Conservation (phyloP, 2,329 filamentous ascomycete species). For the Zarea fungicola region DNA sequence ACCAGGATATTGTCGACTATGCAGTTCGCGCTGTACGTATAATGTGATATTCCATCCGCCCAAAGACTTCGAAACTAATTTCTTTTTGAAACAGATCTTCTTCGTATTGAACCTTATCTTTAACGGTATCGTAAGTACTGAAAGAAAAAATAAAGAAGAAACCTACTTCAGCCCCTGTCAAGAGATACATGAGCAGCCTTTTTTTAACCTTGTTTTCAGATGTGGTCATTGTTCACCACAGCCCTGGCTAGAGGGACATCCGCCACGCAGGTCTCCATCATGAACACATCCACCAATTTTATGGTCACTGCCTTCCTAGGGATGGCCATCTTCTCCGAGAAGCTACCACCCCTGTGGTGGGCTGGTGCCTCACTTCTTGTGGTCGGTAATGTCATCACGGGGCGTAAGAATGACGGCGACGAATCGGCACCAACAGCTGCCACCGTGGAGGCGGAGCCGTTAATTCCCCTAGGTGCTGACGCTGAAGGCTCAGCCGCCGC, state of each 20-base stretch:
- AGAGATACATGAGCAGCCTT: too few species aligned
- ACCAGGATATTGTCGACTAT: constrained; percentile 42
- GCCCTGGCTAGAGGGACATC: constrained; percentile 69
- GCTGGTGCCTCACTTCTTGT: constrained; percentile 66
- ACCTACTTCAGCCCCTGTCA: too few species aligned
- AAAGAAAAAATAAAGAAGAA: too few species aligned
- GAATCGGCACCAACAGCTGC: constrained; percentile 13
- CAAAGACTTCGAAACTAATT: too few species aligned
- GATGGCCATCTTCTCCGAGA: constrained; percentile 64
- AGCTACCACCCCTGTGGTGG: constrained; percentile 71
- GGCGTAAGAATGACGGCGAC: constrained; percentile 55
- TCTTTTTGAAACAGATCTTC: constrained; percentile 53
- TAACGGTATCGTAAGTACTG: constrained; percentile 61
- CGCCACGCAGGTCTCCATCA: constrained; percentile 73
- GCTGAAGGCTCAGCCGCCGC: constrained; percentile 15
- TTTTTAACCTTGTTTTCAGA: constrained; percentile 37
- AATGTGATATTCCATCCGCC: too few species aligned
- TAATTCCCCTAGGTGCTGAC: not conserved
- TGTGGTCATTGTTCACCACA: constrained; percentile 80
- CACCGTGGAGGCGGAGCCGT: constrained; percentile 1
- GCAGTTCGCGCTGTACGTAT: constrained; percentile 43
- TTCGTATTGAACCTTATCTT: constrained; percentile 70
- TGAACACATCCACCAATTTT: constrained; percentile 81
- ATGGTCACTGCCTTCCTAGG: constrained; percentile 71
- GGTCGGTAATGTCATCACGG: constrained; percentile 73